phyloP scores from a whole-genome alignment of 495 filamentous ascomycete genomes.

The Trichoderma orchidacearum region DNA sequence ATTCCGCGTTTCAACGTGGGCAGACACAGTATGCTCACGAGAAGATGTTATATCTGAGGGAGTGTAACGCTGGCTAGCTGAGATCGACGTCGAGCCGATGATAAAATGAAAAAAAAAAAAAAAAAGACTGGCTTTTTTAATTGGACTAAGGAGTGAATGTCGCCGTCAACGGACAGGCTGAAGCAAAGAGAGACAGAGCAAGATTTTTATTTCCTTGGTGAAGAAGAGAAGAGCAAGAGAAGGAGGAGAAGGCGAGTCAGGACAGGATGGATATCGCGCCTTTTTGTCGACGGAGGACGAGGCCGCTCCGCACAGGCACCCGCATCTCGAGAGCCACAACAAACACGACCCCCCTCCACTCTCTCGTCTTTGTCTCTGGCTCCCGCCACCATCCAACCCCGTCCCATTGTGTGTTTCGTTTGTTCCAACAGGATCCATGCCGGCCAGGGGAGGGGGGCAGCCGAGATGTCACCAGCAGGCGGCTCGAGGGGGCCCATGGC shows the following conservation, averaged over 20 bases:
- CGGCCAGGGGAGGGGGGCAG: too few relatives aligned
- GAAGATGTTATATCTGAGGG: slow-evolving; percentile 6
- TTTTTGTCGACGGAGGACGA: not conserved
- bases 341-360: not conserved
- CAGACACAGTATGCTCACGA: slow-evolving; percentile 27
- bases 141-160: not conserved
- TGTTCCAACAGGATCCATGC: too few relatives aligned
- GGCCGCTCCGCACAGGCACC: not conserved
- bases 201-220: slow-evolving; percentile 7
- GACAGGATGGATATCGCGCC: not conserved
- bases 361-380: too few relatives aligned
- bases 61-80: too few relatives aligned
- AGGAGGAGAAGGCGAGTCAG: slow-evolving; percentile 10
- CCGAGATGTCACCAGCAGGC: not conserved
- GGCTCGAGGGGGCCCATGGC: not conserved
- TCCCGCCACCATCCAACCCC: too few relatives aligned
- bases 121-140: not conserved
- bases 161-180: slow-evolving; percentile 10
- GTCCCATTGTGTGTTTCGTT: too few relatives aligned
- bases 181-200: slow-evolving; percentile 1
- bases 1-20: slow-evolving; percentile 22
- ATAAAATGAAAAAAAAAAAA: slow-evolving; percentile 6
- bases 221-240: slow-evolving; percentile 15
- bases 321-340: not conserved
- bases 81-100: slow-evolving; percentile 10